Base-by-base conservation (phyloP, 2,329 filamentous ascomycete species). In the Teratosphaeria viscida region DNA sequence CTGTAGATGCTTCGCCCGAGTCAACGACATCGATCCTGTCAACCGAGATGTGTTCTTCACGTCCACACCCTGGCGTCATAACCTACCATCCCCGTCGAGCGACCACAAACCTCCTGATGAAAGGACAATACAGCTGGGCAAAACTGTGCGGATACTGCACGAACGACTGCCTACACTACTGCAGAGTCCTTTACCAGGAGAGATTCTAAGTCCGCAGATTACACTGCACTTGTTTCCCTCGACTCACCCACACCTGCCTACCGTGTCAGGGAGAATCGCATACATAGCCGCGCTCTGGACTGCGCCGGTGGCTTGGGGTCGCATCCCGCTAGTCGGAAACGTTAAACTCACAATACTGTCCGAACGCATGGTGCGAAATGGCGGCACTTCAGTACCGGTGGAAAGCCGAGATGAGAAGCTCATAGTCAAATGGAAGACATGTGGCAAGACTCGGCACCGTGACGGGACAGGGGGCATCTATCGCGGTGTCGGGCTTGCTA, bases 251-350 rank as follows among this genome's bases (percentile, higher is more conserved):
- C 88, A 92, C 72, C 88, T 99, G 2, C 94, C 94, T 37, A 88
- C 85, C n/a, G 94, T 97, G 49, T 90, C 89, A 32, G 94, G 94
- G 57, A 85, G 89, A 54, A 88, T 96, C 39, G 88, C 90, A 55
- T 99, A 99, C 73, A 88, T 88, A 39, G 92, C 94, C 19, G 94
- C 94, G 2, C 79, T 99, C 43, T 97, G 92, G 92, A 96, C 94
- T 0, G 91, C 92, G 0, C 94, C 94, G 0, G 87, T 99, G 57
- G 92, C 92, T 34, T 99, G 94, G 94, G 95, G 95, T 69, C 85
- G 89, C 32, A 82, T 99, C 1, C 94, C 94, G 2, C 84, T 97
- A 23, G 82, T 96, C 35, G 92, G 92, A 65, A 95, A 96, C 69
- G 90, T 96, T 53, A 86, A 85, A 66, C 82, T 99, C 11, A 85